These are phyloP conservation scores for Wakefieldia striispora DNA, from an alignment of 768 basidiomycete genomes.

Conservation along the genomic window DNA sequence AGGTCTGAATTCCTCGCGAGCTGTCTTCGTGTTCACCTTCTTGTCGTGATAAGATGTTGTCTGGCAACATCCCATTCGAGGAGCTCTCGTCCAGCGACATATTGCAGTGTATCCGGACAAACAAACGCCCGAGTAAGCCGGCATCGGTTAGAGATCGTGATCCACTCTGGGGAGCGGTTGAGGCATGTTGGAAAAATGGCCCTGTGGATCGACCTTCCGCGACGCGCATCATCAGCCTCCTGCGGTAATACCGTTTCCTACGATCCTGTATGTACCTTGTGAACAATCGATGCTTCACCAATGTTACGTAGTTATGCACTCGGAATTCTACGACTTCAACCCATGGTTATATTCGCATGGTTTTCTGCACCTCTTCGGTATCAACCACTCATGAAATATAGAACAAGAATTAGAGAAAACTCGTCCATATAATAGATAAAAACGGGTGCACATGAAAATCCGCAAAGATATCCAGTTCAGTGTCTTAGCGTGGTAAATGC, in stretches of 20 bases:
- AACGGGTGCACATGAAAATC: conserved; percentile 11
- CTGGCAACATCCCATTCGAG: conserved; percentile 17
- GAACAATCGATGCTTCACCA: not conserved
- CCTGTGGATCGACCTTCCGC: conserved; percentile 17
- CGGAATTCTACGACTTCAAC: not conserved
- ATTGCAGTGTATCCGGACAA: not conserved
- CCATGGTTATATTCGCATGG: not conserved
- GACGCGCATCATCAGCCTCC: not conserved
- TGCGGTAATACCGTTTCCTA: not conserved
- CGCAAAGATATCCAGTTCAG: not conserved
- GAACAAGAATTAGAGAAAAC: conserved; percentile 17
- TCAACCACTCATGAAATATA: conserved; percentile 6
- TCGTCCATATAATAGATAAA: conserved; percentile 19
- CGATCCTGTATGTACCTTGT: not conserved
- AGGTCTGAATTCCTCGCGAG: not conserved
- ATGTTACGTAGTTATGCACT: not conserved
- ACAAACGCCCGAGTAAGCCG: conserved; percentile 8
- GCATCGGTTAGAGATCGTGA: conserved; percentile 1
- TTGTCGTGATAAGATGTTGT: conserved; percentile 14
- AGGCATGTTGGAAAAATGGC: conserved; percentile 8
- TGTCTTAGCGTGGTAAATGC: not conserved
- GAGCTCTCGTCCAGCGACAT: not conserved
- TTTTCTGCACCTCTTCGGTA: not conserved
- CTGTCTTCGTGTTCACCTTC: not conserved
- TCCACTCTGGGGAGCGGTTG: conserved; percentile 12